Evolutionary conservation across 2,329 filamentous ascomycete genomes (phyloP), one percentile per base, ranked within the genome.

Genomic region (Podosphaera fusca): DNA sequence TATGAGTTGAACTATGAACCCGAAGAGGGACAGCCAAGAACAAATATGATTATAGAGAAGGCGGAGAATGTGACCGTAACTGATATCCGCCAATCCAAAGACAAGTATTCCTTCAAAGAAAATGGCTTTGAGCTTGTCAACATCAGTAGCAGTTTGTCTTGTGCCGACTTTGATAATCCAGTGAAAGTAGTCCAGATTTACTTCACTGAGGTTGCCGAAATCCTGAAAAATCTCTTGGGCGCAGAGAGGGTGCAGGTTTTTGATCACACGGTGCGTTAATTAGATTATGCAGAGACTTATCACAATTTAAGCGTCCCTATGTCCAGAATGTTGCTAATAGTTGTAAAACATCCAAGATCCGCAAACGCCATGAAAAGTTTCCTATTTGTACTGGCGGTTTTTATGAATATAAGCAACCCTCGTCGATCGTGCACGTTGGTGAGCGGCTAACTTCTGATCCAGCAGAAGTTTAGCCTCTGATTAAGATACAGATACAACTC

Each of bases 1-100:
- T 56, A 56, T 56, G 45, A 58, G 38, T 55, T 49, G 14, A 47
- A 53, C 6, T 53, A 53, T 35, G 30, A 53, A 30, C 50, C 50
- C 33, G 29, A 53, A 7, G 50, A 14, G 6, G 50, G 50, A 35
- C 50, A 53, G 33, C 50, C 50, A 8, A 31, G n/a, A 9, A 53
- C 50, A 6, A 53, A 53, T 33, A 53, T 53, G 50, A 53, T 9
- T 2, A 36, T 53, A 10, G 31, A 34, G 9, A 31, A 9, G 8
- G 50, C 33, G 10, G 21, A 30, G 50, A 30, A 51, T 29, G 14
- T 53, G 12, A 9, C 33, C 9, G 33, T 53, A 7, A 53, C 50
- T 6, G 50, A 53, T 33, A 53, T 53, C 29, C 50, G 50, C 33
- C 12, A 10, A n/a, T 10, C 14, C 6, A 36, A 30, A 36, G 14